Evolutionary conservation across 768 basidiomycete species (phyloP).

Genomic region (Steccherinum ochraceum): DNA sequence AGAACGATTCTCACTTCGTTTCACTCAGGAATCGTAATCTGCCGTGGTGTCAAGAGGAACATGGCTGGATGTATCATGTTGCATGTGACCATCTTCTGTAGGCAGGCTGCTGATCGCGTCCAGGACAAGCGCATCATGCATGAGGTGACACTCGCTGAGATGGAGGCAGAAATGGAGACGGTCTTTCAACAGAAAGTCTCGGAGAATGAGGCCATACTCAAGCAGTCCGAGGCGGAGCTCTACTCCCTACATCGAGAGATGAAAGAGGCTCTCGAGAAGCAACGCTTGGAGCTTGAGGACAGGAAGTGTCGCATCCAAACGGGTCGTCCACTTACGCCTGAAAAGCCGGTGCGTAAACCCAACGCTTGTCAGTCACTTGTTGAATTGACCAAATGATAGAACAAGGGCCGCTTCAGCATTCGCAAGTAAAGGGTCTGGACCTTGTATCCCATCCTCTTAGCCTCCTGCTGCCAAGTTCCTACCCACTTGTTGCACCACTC

Average conservation of each 20-base stretch:
- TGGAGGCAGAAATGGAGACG: constrained; percentile 99
- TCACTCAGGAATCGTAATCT: no score
- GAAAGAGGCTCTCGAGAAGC: constrained; percentile 99
- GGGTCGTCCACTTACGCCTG: constrained; percentile 91
- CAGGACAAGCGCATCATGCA: constrained; percentile 95
- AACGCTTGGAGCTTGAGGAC: constrained; percentile 91
- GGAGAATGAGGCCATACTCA: constrained; percentile 98
- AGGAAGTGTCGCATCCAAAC: constrained; percentile 96
- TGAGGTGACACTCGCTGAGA: constrained; percentile 96
- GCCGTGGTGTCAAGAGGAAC: no score
- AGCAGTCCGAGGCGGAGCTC: constrained; percentile 98
- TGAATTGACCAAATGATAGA: constrained; percentile 26
- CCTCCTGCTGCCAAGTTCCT: background rate
- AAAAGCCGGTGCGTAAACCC: constrained; percentile 72
- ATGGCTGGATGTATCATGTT: no score
- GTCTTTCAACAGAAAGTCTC: constrained; percentile 99
- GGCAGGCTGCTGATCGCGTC: constrained; percentile 92
- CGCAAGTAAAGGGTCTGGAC: constrained; percentile 43
- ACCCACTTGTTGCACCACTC: constrained; percentile 4
- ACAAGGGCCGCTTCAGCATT: constrained; percentile 68
- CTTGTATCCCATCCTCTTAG: no score
- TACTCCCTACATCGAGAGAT: constrained; percentile 99
- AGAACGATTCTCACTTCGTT: no score
- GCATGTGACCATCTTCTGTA: constrained; percentile 26
- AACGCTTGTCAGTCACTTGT: constrained; percentile 13